Conservation (phyloP, 2,329 filamentous ascomycete genomes). For the Hymenoscyphus albidus region DNA sequence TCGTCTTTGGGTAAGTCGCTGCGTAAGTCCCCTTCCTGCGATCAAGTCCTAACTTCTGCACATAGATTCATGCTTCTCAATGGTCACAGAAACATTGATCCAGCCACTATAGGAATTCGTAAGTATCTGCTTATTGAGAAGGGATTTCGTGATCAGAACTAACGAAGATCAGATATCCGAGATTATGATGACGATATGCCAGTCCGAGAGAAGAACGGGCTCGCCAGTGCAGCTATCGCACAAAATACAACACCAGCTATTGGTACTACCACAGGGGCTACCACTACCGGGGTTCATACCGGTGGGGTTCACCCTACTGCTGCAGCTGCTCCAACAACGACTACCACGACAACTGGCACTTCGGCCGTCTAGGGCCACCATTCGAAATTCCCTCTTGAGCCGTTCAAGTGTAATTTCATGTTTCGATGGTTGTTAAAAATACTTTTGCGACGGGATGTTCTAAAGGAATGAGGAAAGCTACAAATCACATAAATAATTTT, state of each 20-base stretch:
- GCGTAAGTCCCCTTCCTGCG: no score
- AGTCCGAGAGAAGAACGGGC: neutral
- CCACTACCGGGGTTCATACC: neutral
- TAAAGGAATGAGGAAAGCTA: neutral
- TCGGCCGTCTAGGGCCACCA: no score
- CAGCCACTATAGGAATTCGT: conserved; percentile 49
- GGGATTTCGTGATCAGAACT: no score
- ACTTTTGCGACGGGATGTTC: no score
- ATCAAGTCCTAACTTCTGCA: neutral
- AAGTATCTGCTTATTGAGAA: no score
- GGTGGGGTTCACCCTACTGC: no score
- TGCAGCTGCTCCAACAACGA: no score
- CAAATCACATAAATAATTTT: neutral
- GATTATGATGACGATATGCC: conserved; percentile 22
- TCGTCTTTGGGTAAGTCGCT: conserved; percentile 54
- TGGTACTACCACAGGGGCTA: neutral
- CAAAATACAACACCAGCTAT: neutral
- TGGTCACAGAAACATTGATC: conserved; percentile 60
- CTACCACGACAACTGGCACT: no score
- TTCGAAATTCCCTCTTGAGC: no score
- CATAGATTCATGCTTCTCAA: conserved; percentile 42
- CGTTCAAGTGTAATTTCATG: no score
- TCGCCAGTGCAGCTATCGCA: conserved; percentile 3
- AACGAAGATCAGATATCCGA: conserved; percentile 29
- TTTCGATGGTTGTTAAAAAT: no score